Conservation (phyloP, 1,284 basidiomycete species). For the Trichosporon sp. region DNA sequence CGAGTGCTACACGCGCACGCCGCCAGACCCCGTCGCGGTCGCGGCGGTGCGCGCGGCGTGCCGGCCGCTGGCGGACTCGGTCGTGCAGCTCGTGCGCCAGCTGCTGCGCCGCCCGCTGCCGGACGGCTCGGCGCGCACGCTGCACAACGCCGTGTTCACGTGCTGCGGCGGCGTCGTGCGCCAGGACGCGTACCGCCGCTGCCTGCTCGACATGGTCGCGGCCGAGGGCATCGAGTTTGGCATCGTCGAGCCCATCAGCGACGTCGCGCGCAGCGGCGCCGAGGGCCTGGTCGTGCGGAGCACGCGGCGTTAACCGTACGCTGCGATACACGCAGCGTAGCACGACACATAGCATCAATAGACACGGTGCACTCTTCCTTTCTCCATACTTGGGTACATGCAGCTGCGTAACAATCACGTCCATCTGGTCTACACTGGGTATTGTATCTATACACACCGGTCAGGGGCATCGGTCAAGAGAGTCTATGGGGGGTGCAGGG, state of each 20-base stretch:
- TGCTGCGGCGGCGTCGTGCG: slow-evolving; percentile 34
- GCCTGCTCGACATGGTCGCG: slow-evolving; percentile 21
- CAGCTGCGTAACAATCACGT: too few species aligned
- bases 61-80: slow-evolving; percentile 18
- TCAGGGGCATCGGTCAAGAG: not conserved
- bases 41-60: slow-evolving; percentile 22
- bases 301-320: too few species aligned
- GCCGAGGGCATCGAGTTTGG: slow-evolving; percentile 27
- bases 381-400: not conserved
- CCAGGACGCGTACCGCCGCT: slow-evolving; percentile 26
- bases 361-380: not conserved
- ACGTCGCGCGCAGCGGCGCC: slow-evolving; percentile 32
- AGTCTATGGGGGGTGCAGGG: not conserved
- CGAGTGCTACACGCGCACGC: slow-evolving; percentile 11
- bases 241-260: slow-evolving; percentile 20
- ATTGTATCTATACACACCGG: not conserved
- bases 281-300: slow-evolving; percentile 23
- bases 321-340: too few species aligned
- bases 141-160: slow-evolving; percentile 23
- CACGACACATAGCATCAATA: not conserved
- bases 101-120: slow-evolving; percentile 6
- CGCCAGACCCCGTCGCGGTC: slow-evolving; percentile 29
- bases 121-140: not conserved
- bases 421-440: not conserved
- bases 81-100: slow-evolving; percentile 27